Evolutionary conservation across 192 early-diverging fungal genomes (phyloP).

Genomic region (Gigaspora rosea): DNA sequence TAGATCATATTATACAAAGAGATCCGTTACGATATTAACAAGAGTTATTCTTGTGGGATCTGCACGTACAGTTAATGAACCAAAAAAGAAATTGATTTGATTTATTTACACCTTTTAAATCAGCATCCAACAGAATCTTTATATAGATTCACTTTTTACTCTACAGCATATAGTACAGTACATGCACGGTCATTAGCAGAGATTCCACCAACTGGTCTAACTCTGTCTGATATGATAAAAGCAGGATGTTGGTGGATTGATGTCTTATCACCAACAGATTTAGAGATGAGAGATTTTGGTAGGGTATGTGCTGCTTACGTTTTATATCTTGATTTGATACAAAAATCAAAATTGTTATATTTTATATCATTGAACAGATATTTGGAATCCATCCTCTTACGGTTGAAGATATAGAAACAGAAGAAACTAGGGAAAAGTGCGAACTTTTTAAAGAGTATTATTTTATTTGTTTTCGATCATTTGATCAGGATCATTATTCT

Average conservation of each 20-base stretch:
- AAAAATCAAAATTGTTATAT: not conserved
- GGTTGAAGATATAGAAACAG: conserved; percentile 84
- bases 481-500: conserved; percentile 66
- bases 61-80: not conserved
- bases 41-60: not conserved
- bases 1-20: not conserved
- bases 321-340: not conserved
- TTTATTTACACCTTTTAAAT: conserved; percentile 19
- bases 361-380: conserved; percentile 37
- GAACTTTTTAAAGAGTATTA: conserved; percentile 88
- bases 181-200: conserved; percentile 39
- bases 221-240: conserved; percentile 44
- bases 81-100: not conserved
- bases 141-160: conserved; percentile 44
- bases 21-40: too few species aligned
- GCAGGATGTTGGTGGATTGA: conserved; percentile 77
- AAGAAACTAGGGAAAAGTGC: conserved; percentile 92
- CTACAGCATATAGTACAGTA: conserved; percentile 36
- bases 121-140: conserved; percentile 33
- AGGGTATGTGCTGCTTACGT: conserved; percentile 40
- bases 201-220: conserved; percentile 33
- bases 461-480: conserved; percentile 86
- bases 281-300: conserved; percentile 60
- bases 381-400: conserved; percentile 80
- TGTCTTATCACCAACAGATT: conserved; percentile 51